phyloP scores from a whole-genome alignment of 768 basidiomycete genomes.

The Cantharellus cinnabarinus region DNA sequence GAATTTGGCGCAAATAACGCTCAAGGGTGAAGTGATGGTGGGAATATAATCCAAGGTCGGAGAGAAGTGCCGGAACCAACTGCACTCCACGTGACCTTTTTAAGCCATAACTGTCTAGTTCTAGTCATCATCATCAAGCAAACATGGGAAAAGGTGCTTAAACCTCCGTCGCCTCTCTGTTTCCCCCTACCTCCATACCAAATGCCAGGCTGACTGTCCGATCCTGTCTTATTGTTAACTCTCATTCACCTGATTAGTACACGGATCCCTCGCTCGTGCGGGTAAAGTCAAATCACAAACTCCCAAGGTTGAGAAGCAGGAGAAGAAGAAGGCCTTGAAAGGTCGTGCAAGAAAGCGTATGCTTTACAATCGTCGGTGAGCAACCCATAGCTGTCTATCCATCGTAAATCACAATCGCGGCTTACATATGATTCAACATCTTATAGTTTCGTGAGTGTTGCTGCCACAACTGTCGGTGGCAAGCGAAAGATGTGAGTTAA shows the following conservation, averaged over 20 bases:
- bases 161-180: not conserved
- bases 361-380: conserved; percentile 81
- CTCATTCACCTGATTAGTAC: conserved; percentile 31
- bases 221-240: not conserved
- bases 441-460: conserved; percentile 78
- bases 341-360: conserved; percentile 96
- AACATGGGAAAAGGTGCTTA: conserved; percentile 6
- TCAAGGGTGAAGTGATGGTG: too few relatives aligned
- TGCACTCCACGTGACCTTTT: too few relatives aligned
- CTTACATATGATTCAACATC: not conserved
- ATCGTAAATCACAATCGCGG: not conserved
- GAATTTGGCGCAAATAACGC: too few relatives aligned
- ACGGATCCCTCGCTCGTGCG: conserved; percentile 98
- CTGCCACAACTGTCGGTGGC: conserved; percentile 58
- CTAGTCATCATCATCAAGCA: not conserved
- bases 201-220: not conserved
- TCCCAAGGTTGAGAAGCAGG: conserved; percentile 95
- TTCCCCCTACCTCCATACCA: not conserved
- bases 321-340: conserved; percentile 97
- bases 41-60: too few relatives aligned
- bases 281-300: conserved; percentile 98
- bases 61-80: too few relatives aligned
- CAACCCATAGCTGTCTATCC: conserved; percentile 6
- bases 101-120: not conserved
- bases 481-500: conserved; percentile 81